Conservation (phyloP, 2,329 filamentous ascomycete genomes). For the Leptoxyphium fumago region DNA sequence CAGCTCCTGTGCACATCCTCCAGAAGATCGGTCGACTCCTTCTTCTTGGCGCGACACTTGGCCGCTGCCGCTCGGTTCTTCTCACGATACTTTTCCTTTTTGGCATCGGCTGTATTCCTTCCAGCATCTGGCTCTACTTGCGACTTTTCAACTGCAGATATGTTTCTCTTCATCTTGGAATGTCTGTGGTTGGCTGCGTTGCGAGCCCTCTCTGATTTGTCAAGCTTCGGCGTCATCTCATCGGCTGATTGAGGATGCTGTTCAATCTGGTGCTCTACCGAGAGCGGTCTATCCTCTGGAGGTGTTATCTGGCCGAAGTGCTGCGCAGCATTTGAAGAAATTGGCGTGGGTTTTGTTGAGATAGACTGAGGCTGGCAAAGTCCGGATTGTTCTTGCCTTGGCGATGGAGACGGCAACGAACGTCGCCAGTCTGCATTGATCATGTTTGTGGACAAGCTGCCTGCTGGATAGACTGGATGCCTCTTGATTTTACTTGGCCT, state of each 20-base stretch:
- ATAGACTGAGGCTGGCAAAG: background rate
- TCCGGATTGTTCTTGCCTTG: background rate
- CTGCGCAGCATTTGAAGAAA: conserved; percentile 2
- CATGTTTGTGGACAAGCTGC: too few relatives aligned
- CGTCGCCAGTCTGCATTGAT: background rate
- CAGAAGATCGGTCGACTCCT: conserved; percentile 39
- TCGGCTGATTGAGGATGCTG: background rate
- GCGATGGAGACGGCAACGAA: background rate
- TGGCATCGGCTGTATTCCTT: conserved; percentile 22
- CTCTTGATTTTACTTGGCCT: too few relatives aligned
- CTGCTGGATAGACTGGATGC: too few relatives aligned
- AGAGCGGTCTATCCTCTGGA: conserved; percentile 16
- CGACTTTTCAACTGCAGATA: conserved; percentile 3
- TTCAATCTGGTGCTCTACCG: background rate
- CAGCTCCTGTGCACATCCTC: conserved; percentile 31
- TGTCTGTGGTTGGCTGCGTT: conserved; percentile 18
- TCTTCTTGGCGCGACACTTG: conserved; percentile 59
- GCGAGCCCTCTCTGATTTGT: conserved; percentile 17
- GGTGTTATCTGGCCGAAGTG: conserved; percentile 25
- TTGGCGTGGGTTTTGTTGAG: background rate
- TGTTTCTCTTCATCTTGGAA: conserved; percentile 13
- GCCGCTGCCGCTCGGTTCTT: conserved; percentile 59
- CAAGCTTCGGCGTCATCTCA: conserved; percentile 1
- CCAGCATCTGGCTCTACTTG: conserved; percentile 3
- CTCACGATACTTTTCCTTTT: conserved; percentile 46